These are phyloP conservation scores for Eucalyptus melliodora DNA, from an alignment of 345 rosid genomes.

Conservation along the genomic window DNA sequence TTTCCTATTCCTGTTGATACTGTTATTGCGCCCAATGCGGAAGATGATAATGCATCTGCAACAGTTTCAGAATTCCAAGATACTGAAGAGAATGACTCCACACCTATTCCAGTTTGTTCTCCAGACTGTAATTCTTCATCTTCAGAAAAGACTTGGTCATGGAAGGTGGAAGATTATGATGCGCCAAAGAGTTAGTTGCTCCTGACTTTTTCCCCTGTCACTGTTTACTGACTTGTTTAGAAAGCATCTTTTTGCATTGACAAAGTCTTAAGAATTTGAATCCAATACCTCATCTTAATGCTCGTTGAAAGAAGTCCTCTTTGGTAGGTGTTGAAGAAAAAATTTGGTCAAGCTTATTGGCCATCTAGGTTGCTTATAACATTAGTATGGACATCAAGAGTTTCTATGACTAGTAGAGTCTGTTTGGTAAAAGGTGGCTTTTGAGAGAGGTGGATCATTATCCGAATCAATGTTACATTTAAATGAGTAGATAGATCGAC, in stretches of 20 bases:
- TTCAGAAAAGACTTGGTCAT: constrained; percentile 19
- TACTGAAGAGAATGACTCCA: constrained; percentile 11
- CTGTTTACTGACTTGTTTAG: neutral
- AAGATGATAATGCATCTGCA: constrained; percentile 17
- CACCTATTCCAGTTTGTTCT: constrained; percentile 2
- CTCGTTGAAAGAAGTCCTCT: neutral
- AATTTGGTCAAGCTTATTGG: neutral
- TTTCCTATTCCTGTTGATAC: constrained; percentile 20
- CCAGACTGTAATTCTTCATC: constrained; percentile 8
- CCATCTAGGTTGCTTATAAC: neutral
- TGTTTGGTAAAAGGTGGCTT: neutral
- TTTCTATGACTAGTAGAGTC: neutral
- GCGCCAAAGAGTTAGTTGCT: constrained; percentile 67
- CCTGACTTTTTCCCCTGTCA: neutral
- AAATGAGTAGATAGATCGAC: neutral
- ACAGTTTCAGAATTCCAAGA: constrained; percentile 9
- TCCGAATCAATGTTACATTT: neutral
- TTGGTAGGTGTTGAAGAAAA: neutral
- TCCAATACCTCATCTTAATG: neutral
- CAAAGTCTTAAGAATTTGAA: neutral
- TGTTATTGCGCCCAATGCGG: constrained; percentile 11
- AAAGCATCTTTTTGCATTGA: neutral
- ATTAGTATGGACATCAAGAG: neutral
- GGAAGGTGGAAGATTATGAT: constrained; percentile 49
- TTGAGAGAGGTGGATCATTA: neutral